phyloP scores from a whole-genome alignment of 768 basidiomycete species.

The Termitomyces sp. region DNA sequence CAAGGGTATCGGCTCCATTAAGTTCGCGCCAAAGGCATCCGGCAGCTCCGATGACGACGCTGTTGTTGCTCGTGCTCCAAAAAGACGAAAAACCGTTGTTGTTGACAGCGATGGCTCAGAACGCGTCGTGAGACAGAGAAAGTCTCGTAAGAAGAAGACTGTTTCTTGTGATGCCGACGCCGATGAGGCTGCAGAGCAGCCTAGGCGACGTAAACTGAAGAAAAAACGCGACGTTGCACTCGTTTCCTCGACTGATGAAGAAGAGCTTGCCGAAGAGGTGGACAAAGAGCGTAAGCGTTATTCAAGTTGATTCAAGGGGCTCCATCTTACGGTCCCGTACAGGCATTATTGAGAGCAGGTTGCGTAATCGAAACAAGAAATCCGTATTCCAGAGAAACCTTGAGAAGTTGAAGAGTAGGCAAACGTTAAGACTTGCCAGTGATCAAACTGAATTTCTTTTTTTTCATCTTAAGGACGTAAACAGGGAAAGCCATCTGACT shows the following conservation, averaged over 20 bases:
- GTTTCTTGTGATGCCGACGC: constrained; percentile 17
- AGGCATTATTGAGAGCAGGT: constrained; percentile 62
- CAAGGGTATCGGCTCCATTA: constrained; percentile 42
- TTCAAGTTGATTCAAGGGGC: not conserved
- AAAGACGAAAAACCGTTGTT: constrained; percentile 10
- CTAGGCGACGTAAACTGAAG: constrained; percentile 29
- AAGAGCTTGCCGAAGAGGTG: constrained; percentile 37
- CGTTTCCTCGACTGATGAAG: constrained; percentile 33
- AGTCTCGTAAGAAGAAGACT: constrained; percentile 9
- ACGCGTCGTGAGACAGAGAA: not conserved
- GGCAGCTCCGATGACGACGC: not conserved
- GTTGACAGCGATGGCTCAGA: constrained; percentile 12
- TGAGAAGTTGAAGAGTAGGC: constrained; percentile 60
- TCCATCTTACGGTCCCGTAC: not conserved
- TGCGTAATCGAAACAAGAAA: constrained; percentile 57
- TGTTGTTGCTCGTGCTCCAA: not conserved
- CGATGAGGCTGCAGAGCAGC: constrained; percentile 26
- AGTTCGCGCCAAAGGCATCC: constrained; percentile 33
- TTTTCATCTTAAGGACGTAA: constrained; percentile 33
- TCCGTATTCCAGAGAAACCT: constrained; percentile 58
- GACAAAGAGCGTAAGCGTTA: constrained; percentile 45
- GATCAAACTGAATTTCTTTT: not conserved
- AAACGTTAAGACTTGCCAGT: not conserved
- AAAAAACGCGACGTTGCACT: constrained; percentile 31
- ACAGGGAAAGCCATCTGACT: constrained; percentile 30